Conservation (phyloP, 495 filamentous ascomycete genomes). For the Emericellopsis terricola region DNA sequence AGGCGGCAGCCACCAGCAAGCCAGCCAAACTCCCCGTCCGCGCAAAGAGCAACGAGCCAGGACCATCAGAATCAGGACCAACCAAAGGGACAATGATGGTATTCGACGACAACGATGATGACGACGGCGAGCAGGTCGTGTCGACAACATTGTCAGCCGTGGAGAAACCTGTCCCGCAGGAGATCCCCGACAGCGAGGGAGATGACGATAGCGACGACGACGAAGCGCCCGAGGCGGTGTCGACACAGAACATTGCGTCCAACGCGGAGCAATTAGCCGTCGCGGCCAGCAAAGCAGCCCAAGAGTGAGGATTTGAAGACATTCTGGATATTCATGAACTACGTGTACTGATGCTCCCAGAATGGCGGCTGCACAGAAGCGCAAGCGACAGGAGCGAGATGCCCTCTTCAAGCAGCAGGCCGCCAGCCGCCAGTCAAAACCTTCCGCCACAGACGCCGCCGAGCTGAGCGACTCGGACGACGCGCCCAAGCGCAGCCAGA, state of each 20-base stretch:
- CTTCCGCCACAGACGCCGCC: too few species aligned
- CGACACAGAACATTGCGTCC: conserved; percentile 17
- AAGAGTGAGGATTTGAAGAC: conserved; percentile 15
- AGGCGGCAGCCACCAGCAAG: not conserved
- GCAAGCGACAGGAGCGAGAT: conserved; percentile 27
- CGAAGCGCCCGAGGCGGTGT: conserved; percentile 25
- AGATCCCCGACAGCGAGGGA: conserved; percentile 10
- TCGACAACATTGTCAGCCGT: conserved; percentile 12
- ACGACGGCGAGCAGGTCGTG: conserved; percentile 14
- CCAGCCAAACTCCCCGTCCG: conserved; percentile 2
- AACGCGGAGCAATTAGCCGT: conserved; percentile 15
- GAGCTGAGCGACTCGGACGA: too few species aligned
- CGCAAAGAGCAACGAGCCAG: conserved; percentile 1
- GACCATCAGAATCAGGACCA: not conserved
- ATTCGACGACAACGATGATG: conserved; percentile 15
- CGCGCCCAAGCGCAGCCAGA: too few species aligned
- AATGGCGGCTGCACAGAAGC: conserved; percentile 21
- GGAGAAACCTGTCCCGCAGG: conserved; percentile 6
- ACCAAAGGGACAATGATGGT: conserved; percentile 9
- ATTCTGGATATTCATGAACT: not conserved
- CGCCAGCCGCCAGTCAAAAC: not conserved
- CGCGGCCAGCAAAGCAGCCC: conserved; percentile 18
- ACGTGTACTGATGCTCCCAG: too few species aligned
- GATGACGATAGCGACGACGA: conserved; percentile 22
- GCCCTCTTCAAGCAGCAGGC: conserved; percentile 15